phyloP scores from a whole-genome alignment of 192 early-diverging fungal species.

The Funneliformis geosporum region DNA sequence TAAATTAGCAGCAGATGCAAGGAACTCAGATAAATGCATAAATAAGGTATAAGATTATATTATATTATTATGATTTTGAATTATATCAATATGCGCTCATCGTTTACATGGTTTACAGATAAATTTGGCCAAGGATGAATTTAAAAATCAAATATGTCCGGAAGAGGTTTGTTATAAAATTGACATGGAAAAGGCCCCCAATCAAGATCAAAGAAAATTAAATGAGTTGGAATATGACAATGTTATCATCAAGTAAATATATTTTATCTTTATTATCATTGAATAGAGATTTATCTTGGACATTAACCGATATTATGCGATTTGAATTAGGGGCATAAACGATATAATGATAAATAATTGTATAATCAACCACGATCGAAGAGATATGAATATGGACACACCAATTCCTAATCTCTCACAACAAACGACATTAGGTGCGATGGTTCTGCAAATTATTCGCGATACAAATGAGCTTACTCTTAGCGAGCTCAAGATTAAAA shows the following conservation, averaged over 20 bases:
- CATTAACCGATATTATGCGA: background rate
- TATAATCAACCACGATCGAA: background rate
- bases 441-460: slow-evolving; percentile 31
- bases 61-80: background rate
- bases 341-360: slow-evolving; percentile 2
- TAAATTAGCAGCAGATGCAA: slow-evolving; percentile 1
- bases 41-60: slow-evolving; percentile 5
- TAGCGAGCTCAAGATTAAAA: slow-evolving; percentile 21
- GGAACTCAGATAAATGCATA: background rate
- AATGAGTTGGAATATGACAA: background rate
- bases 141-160: background rate
- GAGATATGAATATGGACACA: background rate
- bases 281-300: background rate
- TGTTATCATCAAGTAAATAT: background rate
- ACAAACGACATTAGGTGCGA: slow-evolving; percentile 26
- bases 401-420: slow-evolving; percentile 8
- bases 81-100: background rate
- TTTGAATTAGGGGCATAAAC: slow-evolving; percentile 5
- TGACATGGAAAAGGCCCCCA: too few relatives aligned
- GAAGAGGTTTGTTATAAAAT: background rate
- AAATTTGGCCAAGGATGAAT: background rate
- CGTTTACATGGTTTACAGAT: background rate
- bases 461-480: slow-evolving; percentile 26
- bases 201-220: background rate
- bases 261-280: background rate